Evolutionary conservation across 2,329 filamentous ascomycete genomes (phyloP).

Genomic region (Dothistroma septosporum): DNA sequence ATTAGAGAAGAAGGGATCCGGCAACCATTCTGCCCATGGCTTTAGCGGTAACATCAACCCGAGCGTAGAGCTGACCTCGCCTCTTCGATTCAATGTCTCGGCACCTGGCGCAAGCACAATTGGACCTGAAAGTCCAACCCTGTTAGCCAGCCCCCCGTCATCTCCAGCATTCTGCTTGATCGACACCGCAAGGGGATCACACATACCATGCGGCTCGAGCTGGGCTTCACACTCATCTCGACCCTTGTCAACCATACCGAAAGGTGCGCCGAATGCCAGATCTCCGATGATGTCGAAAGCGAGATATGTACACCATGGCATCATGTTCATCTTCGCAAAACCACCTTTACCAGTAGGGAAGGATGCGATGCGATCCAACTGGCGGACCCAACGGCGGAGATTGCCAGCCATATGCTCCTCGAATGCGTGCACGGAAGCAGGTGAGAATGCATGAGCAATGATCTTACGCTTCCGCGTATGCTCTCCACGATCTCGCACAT

Average conservation of each 20-base stretch:
- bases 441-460: slow-evolving; percentile 36
- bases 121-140: not conserved
- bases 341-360: slow-evolving; percentile 9
- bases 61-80: slow-evolving; percentile 25
- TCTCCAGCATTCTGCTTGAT: not conserved
- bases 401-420: slow-evolving; percentile 34
- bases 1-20: slow-evolving; percentile 27
- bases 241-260: slow-evolving; percentile 28
- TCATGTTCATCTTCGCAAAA: slow-evolving; percentile 22
- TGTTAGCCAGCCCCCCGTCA: not conserved
- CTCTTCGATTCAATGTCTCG: slow-evolving; percentile 23
- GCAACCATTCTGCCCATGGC: slow-evolving; percentile 23
- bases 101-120: slow-evolving; percentile 20
- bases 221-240: slow-evolving; percentile 25
- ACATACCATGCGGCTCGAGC: slow-evolving; percentile 13
- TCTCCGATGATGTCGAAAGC: slow-evolving; percentile 27
- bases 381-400: slow-evolving; percentile 21
- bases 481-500: slow-evolving; percentile 32
- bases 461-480: slow-evolving; percentile 37
- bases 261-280: slow-evolving; percentile 28
- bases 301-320: slow-evolving; percentile 27
- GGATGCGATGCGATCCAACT: slow-evolving; percentile 21
- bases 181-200: not conserved
- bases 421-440: slow-evolving; percentile 32
- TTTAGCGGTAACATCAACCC: slow-evolving; percentile 18